Evolutionary conservation across 371 early-diverging fungal genomes (phyloP), one percentile per base, ranked within the genome.

Genomic region (Basidiobolus meristosporus): DNA sequence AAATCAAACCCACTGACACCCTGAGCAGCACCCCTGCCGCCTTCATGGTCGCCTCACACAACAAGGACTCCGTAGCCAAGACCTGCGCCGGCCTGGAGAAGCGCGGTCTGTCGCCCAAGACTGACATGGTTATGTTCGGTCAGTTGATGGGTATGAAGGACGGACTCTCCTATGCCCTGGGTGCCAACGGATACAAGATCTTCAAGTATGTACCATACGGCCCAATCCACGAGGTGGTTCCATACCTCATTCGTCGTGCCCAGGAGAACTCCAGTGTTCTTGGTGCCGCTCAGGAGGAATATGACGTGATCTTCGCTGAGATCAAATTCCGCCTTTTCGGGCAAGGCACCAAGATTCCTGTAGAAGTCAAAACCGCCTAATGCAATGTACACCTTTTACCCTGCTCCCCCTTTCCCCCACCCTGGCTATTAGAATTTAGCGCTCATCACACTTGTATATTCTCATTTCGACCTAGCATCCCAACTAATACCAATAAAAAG

Each of bases 131-230:
- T 23, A 65, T 72, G 45, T 91, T 96, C 61, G 97, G 86, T 1
- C 97, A 96, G 65, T 59, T 96, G 43, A 62, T 73, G 63, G 77
- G 87, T 29, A 90, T 90, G 90, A 72, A 81, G 44, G 89, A 88
- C 53, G 68, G 66, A 30, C 68, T 80, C 22, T 70, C 84, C 2
- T 78, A 68, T 48, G 64, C 72, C 2, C 60, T 92, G 31, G 89
- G 83, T 31, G 64, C 65, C 39, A 53, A 73, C 31, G 88, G 82
- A 7, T 85, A 74, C 47, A 62, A 62, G 33, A 78, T 76, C 41
- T 87, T 76, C 70, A 89, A 95, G 70, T 91, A 90, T 54, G 64
- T 93, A 19, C 90, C 93, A 3, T 92, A 89, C 50, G 93, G 93
- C 28, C 72, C 79, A n/a, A 63, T 83, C 26, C 63, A 75, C 19